A percentile compares a stretch with the other conserved stretches of the same genome.
phyloP scores from a whole-genome alignment of 768 basidiomycete genomes.

The Amanita muscaria region DNA sequence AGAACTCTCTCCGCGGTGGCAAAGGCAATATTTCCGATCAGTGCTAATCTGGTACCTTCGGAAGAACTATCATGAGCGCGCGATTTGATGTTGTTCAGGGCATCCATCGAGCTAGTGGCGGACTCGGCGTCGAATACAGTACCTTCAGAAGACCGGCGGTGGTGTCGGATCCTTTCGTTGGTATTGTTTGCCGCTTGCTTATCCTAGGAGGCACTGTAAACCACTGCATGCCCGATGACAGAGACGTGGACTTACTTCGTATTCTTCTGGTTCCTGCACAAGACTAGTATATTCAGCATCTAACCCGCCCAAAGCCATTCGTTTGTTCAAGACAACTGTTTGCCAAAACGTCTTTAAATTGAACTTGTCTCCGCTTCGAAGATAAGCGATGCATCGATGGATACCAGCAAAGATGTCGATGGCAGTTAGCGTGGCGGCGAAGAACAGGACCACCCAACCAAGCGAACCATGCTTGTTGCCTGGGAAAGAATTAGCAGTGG shows the following conservation, averaged over 20 bases:
- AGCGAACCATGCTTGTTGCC: constrained; percentile 50
- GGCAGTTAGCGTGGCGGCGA: constrained; percentile 29
- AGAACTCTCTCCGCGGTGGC: constrained; percentile 51
- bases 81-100: constrained; percentile 35
- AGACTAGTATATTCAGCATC: constrained; percentile 54
- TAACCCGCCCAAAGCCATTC: constrained; percentile 14
- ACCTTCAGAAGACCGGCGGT: constrained; percentile 42
- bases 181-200: too few species aligned
- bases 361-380: constrained; percentile 34
- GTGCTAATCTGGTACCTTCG: constrained; percentile 22
- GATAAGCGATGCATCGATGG: constrained; percentile 42
- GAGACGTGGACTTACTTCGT: too few species aligned
- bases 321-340: constrained; percentile 44
- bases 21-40: constrained; percentile 41
- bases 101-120: constrained; percentile 46
- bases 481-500: constrained; percentile 11
- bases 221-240: too few species aligned
- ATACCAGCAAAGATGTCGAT: constrained; percentile 46
- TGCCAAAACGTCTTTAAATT: constrained; percentile 46
- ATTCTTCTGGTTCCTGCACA: constrained; percentile 45
- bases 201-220: too few species aligned
- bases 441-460: constrained; percentile 41
- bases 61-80: constrained; percentile 8
- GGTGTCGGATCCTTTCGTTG: too few species aligned
- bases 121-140: constrained; percentile 45